Evolutionary conservation across 352 stramenopile species (phyloP).

Genomic region (Phytophthora cryptogea): DNA sequence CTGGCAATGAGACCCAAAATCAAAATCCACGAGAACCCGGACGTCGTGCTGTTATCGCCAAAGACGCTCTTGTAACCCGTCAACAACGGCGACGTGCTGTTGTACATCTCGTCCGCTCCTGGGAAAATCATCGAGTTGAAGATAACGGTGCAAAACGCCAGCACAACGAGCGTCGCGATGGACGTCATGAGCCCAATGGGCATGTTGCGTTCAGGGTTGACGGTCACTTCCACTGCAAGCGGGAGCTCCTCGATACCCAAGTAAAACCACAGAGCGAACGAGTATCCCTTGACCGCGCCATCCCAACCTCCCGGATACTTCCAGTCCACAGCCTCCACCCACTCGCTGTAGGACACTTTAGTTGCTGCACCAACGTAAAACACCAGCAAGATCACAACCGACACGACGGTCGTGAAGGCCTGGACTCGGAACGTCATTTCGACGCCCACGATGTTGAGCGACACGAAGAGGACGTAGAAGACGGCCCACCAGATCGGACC

Average conservation of each 20-base stretch:
- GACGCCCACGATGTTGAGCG: constrained; percentile 61
- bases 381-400: constrained; percentile 60
- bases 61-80: constrained; percentile 72
- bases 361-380: constrained; percentile 68
- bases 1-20: constrained; percentile 64
- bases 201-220: constrained; percentile 68
- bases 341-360: constrained; percentile 62
- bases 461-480: constrained; percentile 68
- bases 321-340: constrained; percentile 49
- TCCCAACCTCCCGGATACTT: constrained; percentile 54
- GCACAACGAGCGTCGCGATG: constrained; percentile 50
- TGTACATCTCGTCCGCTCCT: constrained; percentile 44
- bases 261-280: constrained; percentile 29
- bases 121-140: constrained; percentile 75
- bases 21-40: constrained; percentile 71
- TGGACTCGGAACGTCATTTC: constrained; percentile 74
- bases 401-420: constrained; percentile 56
- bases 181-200: constrained; percentile 59
- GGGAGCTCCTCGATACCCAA: constrained; percentile 71
- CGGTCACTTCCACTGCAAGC: constrained; percentile 66
- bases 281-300: constrained; percentile 57
- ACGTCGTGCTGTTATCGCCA: constrained; percentile 66
- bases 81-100: constrained; percentile 54
- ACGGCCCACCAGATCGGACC: constrained; percentile 59
- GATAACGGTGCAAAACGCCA: constrained; percentile 63